Conservation (phyloP, 2,329 filamentous ascomycete species). For the Fusarium proliferatum region DNA sequence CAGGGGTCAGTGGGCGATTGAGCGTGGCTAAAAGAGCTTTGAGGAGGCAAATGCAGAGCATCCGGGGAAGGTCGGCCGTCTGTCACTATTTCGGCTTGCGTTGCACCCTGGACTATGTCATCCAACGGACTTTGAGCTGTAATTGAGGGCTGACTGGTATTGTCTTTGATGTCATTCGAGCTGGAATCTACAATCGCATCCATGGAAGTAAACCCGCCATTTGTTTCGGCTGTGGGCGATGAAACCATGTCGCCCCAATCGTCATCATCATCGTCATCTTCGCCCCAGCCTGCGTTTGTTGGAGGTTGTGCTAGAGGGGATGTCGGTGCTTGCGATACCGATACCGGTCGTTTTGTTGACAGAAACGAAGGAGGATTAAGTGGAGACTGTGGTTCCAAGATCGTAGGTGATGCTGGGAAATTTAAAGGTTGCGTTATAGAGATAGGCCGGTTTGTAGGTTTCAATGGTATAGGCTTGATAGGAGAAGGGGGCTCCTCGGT, state of each 20-base stretch:
- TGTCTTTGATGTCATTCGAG: not conserved
- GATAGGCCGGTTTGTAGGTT: slow-evolving; percentile 33
- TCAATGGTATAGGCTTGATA: slow-evolving; percentile 24
- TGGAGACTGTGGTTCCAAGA: slow-evolving; percentile 26
- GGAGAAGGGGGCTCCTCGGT: slow-evolving; percentile 26
- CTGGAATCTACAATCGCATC: slow-evolving; percentile 19
- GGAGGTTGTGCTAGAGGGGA: slow-evolving; percentile 40
- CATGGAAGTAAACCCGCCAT: slow-evolving; percentile 35
- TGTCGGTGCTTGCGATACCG: slow-evolving; percentile 31
- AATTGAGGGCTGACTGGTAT: slow-evolving; percentile 16
- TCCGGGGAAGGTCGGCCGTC: slow-evolving; percentile 27
- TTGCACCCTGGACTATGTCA: not conserved
- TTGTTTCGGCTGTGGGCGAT: slow-evolving; percentile 42
- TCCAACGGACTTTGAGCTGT: slow-evolving; percentile 11
- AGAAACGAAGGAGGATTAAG: slow-evolving; percentile 13
- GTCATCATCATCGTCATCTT: slow-evolving; percentile 59
- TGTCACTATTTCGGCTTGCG: not conserved
- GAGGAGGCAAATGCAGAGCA: not conserved
- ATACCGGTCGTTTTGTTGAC: slow-evolving; percentile 25
- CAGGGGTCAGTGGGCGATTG: not conserved
- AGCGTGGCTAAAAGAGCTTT: not conserved
- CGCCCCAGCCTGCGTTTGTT: slow-evolving; percentile 24
- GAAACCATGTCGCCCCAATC: slow-evolving; percentile 72
- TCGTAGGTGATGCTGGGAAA: slow-evolving; percentile 30
- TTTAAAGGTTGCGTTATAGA: slow-evolving; percentile 33